Base-by-base conservation (phyloP, 345 rosid species). In the Arabidopsis arenosa region DNA sequence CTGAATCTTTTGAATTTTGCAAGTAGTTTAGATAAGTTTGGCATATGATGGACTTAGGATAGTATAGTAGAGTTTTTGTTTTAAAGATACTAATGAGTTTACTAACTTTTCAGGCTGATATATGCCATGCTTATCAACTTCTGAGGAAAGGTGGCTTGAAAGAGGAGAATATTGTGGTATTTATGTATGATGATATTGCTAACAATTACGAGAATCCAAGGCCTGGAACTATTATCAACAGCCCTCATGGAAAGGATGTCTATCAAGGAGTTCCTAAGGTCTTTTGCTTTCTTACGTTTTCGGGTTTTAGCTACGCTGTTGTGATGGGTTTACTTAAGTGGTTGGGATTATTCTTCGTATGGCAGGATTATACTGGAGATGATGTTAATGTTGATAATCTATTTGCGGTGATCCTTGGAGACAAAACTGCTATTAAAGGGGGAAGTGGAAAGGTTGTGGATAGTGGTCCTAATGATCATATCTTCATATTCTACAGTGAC, bases 181-280 rank as follows among this genome's bases (percentile, higher is more conserved):
- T 92, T 77, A 92, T 95, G 97, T 95, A 92, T 60, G 99, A 95
- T 80, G 99, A 95, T 80, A 92, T 95, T 66, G 96, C 97, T 26
- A 5, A 30, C 63, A 73, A 88, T 68, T 78, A 62, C 48, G 93
- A 90, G 84, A 95, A 95, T 82, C 99, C 99, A 15, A 82, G 97
- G 80, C 89, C 81, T 44, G 99, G 99, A 40, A 57, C 91, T 21
- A 80, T 94, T 69, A 90, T 94, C 55, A 94, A 94, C 54, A 85
- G 79, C 47, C 98, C 97, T 18, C 78, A 92, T 13, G 97, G 97
- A 2, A 72, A 75, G 2, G 98, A 92, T 86, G 98, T 95, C 35
- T 95, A 95, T 57, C 49, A 82, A 62, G 99, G 96, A 78, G 96
- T 95, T 72, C 96, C 99, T 17, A 92, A 90, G 97, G 99, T 92